These are phyloP conservation scores for Echria macrotheca DNA, from an alignment of 495 filamentous ascomycete species.

Conservation along the genomic window DNA sequence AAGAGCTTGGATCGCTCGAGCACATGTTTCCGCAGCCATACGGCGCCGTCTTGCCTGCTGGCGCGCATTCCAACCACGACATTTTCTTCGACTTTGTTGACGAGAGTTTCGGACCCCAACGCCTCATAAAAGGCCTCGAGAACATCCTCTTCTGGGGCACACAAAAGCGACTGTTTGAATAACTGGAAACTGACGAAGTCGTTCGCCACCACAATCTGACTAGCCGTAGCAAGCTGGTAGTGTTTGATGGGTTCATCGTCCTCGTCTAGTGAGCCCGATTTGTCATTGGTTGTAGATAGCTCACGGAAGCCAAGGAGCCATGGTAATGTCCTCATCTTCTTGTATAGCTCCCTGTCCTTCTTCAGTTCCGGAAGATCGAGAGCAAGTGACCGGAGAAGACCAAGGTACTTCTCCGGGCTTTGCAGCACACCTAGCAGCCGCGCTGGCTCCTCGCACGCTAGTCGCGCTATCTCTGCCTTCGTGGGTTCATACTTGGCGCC, in stretches of 20 bases:
- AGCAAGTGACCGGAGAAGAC: constrained; percentile 69
- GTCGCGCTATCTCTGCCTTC: constrained; percentile 71
- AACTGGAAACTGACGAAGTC: constrained; percentile 78
- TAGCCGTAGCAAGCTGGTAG: constrained; percentile 65
- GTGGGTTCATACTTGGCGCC: constrained; percentile 89
- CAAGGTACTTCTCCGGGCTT: constrained; percentile 76
- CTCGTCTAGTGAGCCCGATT: constrained; percentile 54
- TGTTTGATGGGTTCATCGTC: constrained; percentile 67
- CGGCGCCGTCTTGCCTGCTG: constrained; percentile 42
- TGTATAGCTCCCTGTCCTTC: constrained; percentile 70
- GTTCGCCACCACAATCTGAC: constrained; percentile 73
- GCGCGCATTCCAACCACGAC: constrained; percentile 46
- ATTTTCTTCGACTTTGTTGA: constrained; percentile 56
- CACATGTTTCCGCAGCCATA: constrained; percentile 67
- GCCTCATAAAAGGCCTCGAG: constrained; percentile 78
- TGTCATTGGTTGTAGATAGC: constrained; percentile 45
- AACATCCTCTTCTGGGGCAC: constrained; percentile 79
- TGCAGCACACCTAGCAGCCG: constrained; percentile 71
- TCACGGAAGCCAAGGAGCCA: constrained; percentile 80
- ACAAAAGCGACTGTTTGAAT: constrained; percentile 75
- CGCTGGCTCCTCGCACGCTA: constrained; percentile 73
- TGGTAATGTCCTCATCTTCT: constrained; percentile 64
- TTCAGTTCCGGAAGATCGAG: constrained; percentile 63
- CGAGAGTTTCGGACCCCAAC: constrained; percentile 55
- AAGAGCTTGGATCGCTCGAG: constrained; percentile 84